Percentiles rank a stretch among this genome's conserved stretches.
phyloP scores from a whole-genome alignment of 2,329 filamentous ascomycete species.

The Talaromyces amestolkiae region DNA sequence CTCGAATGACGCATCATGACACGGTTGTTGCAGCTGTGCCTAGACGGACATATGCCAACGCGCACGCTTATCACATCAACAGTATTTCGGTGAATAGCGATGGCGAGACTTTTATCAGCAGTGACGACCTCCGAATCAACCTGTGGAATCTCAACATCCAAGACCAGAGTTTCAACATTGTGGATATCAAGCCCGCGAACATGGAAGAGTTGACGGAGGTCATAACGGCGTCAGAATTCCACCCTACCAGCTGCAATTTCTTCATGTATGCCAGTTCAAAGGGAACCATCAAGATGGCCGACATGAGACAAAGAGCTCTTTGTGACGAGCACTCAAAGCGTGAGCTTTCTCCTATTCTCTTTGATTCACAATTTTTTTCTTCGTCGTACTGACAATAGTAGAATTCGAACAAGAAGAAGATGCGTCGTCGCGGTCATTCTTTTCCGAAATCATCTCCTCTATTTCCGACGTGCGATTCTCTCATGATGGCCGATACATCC shows the following conservation, averaged over 20 bases:
- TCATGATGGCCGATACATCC: slow-evolving; percentile 91
- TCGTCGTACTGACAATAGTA: slow-evolving; percentile 39
- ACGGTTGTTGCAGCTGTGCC: slow-evolving; percentile 96
- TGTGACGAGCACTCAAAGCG: slow-evolving; percentile 95
- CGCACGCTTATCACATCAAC: slow-evolving; percentile 99
- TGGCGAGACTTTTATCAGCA: slow-evolving; percentile 98
- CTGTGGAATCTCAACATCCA: slow-evolving; percentile 99
- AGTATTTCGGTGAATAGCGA: slow-evolving; percentile 99
- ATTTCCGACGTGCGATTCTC: slow-evolving; percentile 99
- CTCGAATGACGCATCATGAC: slow-evolving; percentile 94
- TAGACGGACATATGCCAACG: slow-evolving; percentile 93
- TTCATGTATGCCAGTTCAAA: slow-evolving; percentile 99
- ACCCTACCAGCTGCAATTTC: slow-evolving; percentile 96
- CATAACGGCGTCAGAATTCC: slow-evolving; percentile 96
- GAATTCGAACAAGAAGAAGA: slow-evolving; percentile 99
- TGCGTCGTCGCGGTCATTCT: slow-evolving; percentile 93
- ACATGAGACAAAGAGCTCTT: slow-evolving; percentile 95
- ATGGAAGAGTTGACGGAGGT: slow-evolving; percentile 99
- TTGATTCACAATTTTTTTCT: too few species aligned
- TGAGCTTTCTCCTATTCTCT: slow-evolving; percentile 49
- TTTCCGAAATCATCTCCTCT: slow-evolving; percentile 98
- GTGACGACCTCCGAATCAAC: slow-evolving; percentile 95
- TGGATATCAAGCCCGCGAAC: slow-evolving; percentile 98
- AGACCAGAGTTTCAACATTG: slow-evolving; percentile 99
- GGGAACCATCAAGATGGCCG: slow-evolving; percentile 96